A percentile compares a stretch with the other conserved stretches of the same genome.
These are phyloP conservation scores for Gossypium bickii DNA, from an alignment of 345 rosid species.

Conservation along the genomic window DNA sequence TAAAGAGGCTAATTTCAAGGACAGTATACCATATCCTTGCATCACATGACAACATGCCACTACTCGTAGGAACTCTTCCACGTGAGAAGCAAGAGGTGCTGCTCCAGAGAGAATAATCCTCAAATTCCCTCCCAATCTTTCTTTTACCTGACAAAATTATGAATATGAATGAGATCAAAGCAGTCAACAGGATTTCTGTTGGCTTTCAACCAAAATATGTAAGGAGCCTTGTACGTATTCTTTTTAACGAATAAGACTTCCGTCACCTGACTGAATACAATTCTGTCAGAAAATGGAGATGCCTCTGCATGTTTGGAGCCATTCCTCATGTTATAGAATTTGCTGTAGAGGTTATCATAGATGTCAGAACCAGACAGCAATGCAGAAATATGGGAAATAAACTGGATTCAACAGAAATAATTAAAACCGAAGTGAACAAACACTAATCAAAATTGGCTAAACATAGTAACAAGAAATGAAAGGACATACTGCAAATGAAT, in stretches of 20 bases:
- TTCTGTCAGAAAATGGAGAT: slow-evolving; percentile 75
- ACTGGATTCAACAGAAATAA: background rate
- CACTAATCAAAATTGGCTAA: background rate
- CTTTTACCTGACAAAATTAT: slow-evolving; percentile 59
- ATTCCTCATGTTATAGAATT: slow-evolving; percentile 55
- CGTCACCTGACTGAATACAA: slow-evolving; percentile 80
- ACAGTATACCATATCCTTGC: slow-evolving; percentile 87
- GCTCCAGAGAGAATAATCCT: slow-evolving; percentile 92
- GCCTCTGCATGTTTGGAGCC: slow-evolving; percentile 66
- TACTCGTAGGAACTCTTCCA: slow-evolving; percentile 85
- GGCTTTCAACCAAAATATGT: background rate
- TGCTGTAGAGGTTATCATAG: slow-evolving; percentile 41
- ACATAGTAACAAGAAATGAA: background rate
- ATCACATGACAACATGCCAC: slow-evolving; percentile 94
- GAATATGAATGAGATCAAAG: slow-evolving; percentile 10
- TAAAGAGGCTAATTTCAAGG: slow-evolving; percentile 9
- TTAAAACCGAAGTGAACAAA: slow-evolving; percentile 5
- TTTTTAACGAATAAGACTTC: background rate
- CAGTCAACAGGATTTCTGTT: background rate
- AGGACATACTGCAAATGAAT: background rate
- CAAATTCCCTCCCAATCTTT: slow-evolving; percentile 88
- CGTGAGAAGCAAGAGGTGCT: slow-evolving; percentile 87
- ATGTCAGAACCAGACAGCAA: slow-evolving; percentile 10
- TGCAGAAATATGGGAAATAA: slow-evolving; percentile 5
- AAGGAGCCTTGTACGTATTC: background rate